Base-by-base conservation (phyloP, 257 asterid genomes). In the Solanum neorickii region DNA sequence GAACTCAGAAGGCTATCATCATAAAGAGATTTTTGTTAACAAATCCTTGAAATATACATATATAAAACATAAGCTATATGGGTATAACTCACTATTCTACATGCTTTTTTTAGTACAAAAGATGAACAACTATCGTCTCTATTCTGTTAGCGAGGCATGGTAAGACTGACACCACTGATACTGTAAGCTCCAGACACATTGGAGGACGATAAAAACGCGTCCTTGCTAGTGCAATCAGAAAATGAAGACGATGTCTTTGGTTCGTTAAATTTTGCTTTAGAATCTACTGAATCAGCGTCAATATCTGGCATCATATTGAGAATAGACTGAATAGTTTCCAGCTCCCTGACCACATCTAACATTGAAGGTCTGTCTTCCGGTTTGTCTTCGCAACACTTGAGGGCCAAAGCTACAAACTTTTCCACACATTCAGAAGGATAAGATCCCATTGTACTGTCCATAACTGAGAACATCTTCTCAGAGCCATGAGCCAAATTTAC, bases 321-420 rank as follows among this genome's bases (percentile, higher is more conserved):
- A 31, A 95, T 82, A 49, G 85, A 82, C 29, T 82, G 46, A 82
- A 82, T 94, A 74, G 92, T 88, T 89, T 96, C 98, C 5, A 96
- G 91, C 91, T 96, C 98, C 74, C 99, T 92, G 14, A 95, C 99
- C n/a, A 96, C 96, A 62, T 96, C 98, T 87, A 89, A 69, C 94
- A 95, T 94, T 1, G 92, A 62, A 37, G 98, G 98, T 92, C 98
- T 92, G 9, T 87, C 91, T 66, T 93, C 95, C 59, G 96, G 95
- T 82, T 94, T 94, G 84, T 94, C 97, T 86, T 85, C n/a, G 46
- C 97, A 93, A 91, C 98, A 96, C 91, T 88, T 88, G 2, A 96
- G 89, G n/a, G 97, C 98, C 88, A 96, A 91, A 52, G 88, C 90
- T 89, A 93, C 87, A 88, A 96, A 92, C 90, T 83, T 93, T 87